Base-by-base conservation (phyloP, 352 stramenopile species). In the Aphanomyces euteiches region DNA sequence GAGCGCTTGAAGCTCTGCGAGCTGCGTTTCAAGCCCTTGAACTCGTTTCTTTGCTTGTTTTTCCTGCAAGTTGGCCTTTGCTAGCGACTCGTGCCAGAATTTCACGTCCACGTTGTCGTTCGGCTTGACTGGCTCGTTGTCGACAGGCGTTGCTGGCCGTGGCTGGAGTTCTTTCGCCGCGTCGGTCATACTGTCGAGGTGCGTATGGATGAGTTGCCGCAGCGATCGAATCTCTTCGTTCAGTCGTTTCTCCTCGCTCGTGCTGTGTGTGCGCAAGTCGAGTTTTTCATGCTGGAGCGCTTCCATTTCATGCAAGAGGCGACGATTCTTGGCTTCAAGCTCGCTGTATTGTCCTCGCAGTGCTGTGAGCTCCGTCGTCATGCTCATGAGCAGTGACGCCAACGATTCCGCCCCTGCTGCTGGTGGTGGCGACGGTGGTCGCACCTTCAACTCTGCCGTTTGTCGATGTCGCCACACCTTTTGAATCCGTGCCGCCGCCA, bases 1-100 rank as follows among this genome's bases (percentile, higher is more conserved):
- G 38, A 78, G 87, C 0, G 85, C 85, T 39, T 89, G 87, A 6
- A 90, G 75, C 65, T 92, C 83, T 73, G 88, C 78, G 41, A 90
- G 63, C 43, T 69, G 57, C 12, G 41, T 8, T 28, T 69, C 63
- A 13, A 56, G 37, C 13, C 4, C 41, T 40, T 17, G 7, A 15
- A 41, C 58, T 7, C 58, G 36, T 13, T 40, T n/a, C 37, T 69
- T 69, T 10, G 63, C 63, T 13, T 21, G 28, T 12, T n/a, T 50
- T 10, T 40, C 58, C 3, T 53, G 28, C 3, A 43, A 54, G 3
- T 38, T 17, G 7, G 58, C 58, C 12, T 40, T 41, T 36, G 39
- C 15, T 10, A 43, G 39, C n/a, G 58, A 34, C 39, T 66, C 21
- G 4, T 41, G 58, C 58, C 58, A 66, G 58, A 54, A 66, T 36